Conservation (phyloP, 208 protist species). For the Sergeia podlipaevii region DNA sequence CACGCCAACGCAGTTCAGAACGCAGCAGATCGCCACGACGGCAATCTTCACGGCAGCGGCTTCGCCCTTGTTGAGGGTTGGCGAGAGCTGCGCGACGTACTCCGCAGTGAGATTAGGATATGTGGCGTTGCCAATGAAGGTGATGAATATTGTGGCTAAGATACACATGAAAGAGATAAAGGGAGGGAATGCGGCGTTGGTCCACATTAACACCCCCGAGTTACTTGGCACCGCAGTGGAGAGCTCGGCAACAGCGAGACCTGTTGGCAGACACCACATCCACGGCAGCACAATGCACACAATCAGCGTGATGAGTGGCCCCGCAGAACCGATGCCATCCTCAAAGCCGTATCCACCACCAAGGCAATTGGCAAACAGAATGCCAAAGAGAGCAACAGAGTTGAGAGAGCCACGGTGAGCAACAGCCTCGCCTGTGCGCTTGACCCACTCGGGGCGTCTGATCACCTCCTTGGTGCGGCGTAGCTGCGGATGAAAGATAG, state of each 20-base stretch:
- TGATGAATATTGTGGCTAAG: constrained; percentile 71
- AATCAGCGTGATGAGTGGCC: constrained; percentile 77
- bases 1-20: constrained; percentile 69
- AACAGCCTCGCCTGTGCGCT: constrained; percentile 59
- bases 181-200: constrained; percentile 71
- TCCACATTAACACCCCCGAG: constrained; percentile 86
- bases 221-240: constrained; percentile 82
- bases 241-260: constrained; percentile 75
- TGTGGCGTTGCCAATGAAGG: constrained; percentile 80
- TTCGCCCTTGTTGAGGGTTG: constrained; percentile 19
- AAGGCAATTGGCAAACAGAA: constrained; percentile 79
- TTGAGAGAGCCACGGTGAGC: constrained; percentile 72
- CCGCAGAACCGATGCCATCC: constrained; percentile 68
- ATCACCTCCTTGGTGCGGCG: constrained; percentile 75
- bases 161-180: constrained; percentile 77
- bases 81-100: constrained; percentile 50
- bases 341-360: constrained; percentile 86
- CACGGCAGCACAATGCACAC: constrained; percentile 71
- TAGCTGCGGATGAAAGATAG: constrained; percentile 70
- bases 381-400: constrained; percentile 52
- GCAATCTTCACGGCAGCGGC: constrained; percentile 59
- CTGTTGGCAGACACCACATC: constrained; percentile 78
- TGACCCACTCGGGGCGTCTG: constrained; percentile 69
- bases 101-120: constrained; percentile 76
- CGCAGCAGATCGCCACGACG: constrained; percentile 54